Percentiles rank a stretch among this genome's conserved stretches.
Evolutionary conservation across 192 early-diverging fungal genomes (phyloP).

Genomic region (Coemansia sp.): DNA sequence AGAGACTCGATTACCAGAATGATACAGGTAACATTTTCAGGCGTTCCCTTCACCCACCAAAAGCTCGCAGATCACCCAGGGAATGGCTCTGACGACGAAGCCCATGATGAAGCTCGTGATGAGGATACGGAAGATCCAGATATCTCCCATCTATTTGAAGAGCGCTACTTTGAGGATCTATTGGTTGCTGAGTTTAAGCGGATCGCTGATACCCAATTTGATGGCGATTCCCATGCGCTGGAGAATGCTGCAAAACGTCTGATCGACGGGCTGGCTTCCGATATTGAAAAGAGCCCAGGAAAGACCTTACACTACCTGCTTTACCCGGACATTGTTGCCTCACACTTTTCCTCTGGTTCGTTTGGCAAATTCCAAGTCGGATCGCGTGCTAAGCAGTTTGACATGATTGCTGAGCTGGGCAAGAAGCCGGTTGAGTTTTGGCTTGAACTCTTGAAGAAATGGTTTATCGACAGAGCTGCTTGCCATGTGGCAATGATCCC

Average conservation of each 20-base stretch:
- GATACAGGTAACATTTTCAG: constrained; percentile 62
- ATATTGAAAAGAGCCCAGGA: constrained; percentile 34
- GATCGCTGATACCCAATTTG: constrained; percentile 38
- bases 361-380: constrained; percentile 18
- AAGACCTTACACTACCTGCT: constrained; percentile 20
- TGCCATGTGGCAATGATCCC: no score
- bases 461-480: no score
- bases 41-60: constrained; percentile 52
- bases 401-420: constrained; percentile 24
- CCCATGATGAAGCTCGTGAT: no score
- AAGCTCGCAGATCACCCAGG: constrained; percentile 21
- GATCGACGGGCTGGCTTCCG: constrained; percentile 21
- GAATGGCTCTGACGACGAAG: constrained; percentile 14
- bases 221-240: constrained; percentile 32
- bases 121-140: constrained; percentile 27
- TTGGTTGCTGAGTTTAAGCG: constrained; percentile 61
- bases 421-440: constrained; percentile 11
- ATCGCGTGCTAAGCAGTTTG: constrained; percentile 28
- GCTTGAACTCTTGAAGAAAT: no score
- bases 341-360: constrained; percentile 33
- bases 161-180: constrained; percentile 58
- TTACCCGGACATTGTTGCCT: background rate
- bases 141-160: constrained; percentile 59
- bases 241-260: background rate
- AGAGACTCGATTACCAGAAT: constrained; percentile 15